Percentiles rank a stretch among this genome's conserved stretches.
phyloP scores from a whole-genome alignment of 208 protist species.

The Trypanosomatidae sp. region DNA sequence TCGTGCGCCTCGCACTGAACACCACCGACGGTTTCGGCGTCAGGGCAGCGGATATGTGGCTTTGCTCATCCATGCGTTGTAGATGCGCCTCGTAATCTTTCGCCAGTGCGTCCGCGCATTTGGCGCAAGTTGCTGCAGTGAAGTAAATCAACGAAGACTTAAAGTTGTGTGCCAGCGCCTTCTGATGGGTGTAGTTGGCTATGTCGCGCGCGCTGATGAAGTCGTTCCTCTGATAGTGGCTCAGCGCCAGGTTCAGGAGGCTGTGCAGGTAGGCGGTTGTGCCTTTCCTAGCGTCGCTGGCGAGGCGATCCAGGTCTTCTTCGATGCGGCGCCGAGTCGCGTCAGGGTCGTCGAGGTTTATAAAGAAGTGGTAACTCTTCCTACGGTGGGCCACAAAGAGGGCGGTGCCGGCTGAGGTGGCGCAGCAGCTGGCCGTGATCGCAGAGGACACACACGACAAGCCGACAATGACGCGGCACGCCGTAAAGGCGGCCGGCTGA shows the following conservation, averaged over 20 bases:
- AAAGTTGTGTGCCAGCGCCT: constrained; percentile 39
- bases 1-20: constrained; percentile 55
- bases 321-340: constrained; percentile 68
- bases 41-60: constrained; percentile 33
- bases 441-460: neutral
- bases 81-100: constrained; percentile 64
- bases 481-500: constrained; percentile 3
- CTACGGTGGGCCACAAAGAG: constrained; percentile 19
- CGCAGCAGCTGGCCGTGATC: neutral
- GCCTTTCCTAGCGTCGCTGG: constrained; percentile 43
- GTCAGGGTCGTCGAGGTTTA: constrained; percentile 77
- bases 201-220: constrained; percentile 59
- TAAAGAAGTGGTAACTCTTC: constrained; percentile 72
- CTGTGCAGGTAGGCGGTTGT: constrained; percentile 68
- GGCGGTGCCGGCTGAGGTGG: neutral
- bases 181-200: constrained; percentile 58
- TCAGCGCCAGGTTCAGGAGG: constrained; percentile 70
- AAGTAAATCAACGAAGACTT: constrained; percentile 69
- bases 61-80: constrained; percentile 25
- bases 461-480: constrained; percentile 6
- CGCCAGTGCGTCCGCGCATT: constrained; percentile 46
- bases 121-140: constrained; percentile 63
- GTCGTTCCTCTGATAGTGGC: constrained; percentile 62
- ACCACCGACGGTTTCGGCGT: constrained; percentile 50
- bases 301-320: constrained; percentile 52